These are phyloP conservation scores for Aspergillus baeticus DNA, from an alignment of 495 filamentous ascomycete genomes.

Conservation along the genomic window DNA sequence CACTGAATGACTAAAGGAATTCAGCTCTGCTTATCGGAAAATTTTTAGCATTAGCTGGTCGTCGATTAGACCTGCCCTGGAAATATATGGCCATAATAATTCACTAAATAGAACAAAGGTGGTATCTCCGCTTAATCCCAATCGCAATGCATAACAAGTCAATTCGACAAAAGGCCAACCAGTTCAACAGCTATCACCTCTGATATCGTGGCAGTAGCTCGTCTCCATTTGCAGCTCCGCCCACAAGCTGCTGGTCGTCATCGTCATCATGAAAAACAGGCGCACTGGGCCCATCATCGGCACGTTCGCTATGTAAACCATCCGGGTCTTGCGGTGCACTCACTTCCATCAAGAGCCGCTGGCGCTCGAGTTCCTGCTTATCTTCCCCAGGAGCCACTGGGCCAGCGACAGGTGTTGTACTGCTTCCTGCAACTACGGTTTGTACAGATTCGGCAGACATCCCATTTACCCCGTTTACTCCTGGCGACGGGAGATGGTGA, in stretches of 20 bases:
- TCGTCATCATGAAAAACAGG: conserved; percentile 66
- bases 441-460: conserved; percentile 42
- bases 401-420: conserved; percentile 13
- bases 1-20: background rate
- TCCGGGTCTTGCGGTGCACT: conserved; percentile 57
- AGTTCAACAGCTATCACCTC: conserved; percentile 24
- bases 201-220: conserved; percentile 51
- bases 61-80: background rate
- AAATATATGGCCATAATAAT: conserved; percentile 8
- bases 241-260: conserved; percentile 51
- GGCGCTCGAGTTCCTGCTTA: conserved; percentile 82
- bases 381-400: conserved; percentile 54
- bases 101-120: conserved; percentile 17
- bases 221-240: conserved; percentile 39
- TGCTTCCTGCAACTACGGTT: conserved; percentile 30
- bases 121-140: conserved; percentile 25
- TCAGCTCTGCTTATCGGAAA: background rate
- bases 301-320: conserved; percentile 48
- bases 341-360: conserved; percentile 66
- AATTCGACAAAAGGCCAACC: conserved; percentile 8
- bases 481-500: conserved; percentile 31
- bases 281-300: conserved; percentile 54
- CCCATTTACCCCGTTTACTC: conserved; percentile 18
- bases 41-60: background rate
- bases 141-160: conserved; percentile 22